A percentile compares a stretch with the other conserved stretches of the same genome.
phyloP scores from a whole-genome alignment of 306 rosid species.

The Mucuna pruriens region DNA sequence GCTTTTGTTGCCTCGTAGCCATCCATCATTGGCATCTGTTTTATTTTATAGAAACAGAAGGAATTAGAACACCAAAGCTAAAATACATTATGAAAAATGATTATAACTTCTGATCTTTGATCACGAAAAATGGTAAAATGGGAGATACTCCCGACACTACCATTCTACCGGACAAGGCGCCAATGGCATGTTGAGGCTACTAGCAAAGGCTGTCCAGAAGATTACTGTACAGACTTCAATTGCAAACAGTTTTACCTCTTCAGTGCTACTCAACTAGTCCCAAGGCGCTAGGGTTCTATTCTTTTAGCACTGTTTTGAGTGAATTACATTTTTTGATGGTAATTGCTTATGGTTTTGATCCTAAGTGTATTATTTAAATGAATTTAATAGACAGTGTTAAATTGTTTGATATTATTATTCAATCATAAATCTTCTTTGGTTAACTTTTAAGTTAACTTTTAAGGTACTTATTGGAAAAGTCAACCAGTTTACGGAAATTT shows the following conservation, averaged over 20 bases:
- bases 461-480: no score
- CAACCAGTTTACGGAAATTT: no score
- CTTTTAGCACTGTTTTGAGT: not conserved
- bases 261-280: not conserved
- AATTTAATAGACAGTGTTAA: no score
- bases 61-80: not conserved
- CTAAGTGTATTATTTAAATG: not conserved
- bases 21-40: constrained; percentile 99
- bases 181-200: not conserved
- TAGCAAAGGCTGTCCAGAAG: not conserved
- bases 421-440: no score
- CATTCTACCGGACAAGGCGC: not conserved
- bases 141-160: not conserved
- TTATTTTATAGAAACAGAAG: constrained; percentile 22
- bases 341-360: not conserved
- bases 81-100: not conserved
- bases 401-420: no score
- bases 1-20: constrained; percentile 97
- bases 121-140: not conserved
- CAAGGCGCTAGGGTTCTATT: not conserved
- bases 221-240: not conserved
- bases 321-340: not conserved
- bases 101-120: no score
- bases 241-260: not conserved
- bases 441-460: no score